Evolutionary conservation across 202 grass and related monocot species (phyloP).

Genomic region (Brachypodium distachyon): DNA sequence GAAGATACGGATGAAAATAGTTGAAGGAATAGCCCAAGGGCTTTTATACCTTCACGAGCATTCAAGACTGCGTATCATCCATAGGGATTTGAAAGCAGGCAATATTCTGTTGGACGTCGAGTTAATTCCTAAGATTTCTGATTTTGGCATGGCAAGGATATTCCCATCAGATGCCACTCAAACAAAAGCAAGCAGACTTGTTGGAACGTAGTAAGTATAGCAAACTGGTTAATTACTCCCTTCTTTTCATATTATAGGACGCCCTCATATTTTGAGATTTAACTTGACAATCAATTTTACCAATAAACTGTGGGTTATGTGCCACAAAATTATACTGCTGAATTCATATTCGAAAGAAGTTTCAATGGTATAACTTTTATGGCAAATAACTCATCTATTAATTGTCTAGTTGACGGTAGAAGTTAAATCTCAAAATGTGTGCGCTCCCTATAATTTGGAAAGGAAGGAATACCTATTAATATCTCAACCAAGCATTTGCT

Average conservation of each 20-base stretch:
- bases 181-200: constrained; percentile 46
- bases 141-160: constrained; percentile 77
- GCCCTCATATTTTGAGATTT: too few species aligned
- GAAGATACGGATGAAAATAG: constrained; percentile 38
- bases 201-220: constrained; percentile 64
- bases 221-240: background rate
- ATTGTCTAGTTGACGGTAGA: too few species aligned
- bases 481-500: constrained; percentile 6
- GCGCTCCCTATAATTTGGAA: too few species aligned
- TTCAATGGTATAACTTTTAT: too few species aligned
- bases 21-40: constrained; percentile 64
- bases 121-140: constrained; percentile 76
- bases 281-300: too few species aligned
- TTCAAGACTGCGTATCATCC: constrained; percentile 58
- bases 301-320: too few species aligned
- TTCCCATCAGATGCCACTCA: constrained; percentile 37
- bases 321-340: too few species aligned
- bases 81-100: constrained; percentile 81
- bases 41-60: constrained; percentile 74
- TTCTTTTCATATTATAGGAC: too few species aligned
- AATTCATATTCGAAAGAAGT: too few species aligned
- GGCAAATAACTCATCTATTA: too few species aligned
- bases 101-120: constrained; percentile 59
- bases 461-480: too few species aligned
- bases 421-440: too few species aligned